Conservation (phyloP, 768 basidiomycete genomes). For the Postia placenta region DNA sequence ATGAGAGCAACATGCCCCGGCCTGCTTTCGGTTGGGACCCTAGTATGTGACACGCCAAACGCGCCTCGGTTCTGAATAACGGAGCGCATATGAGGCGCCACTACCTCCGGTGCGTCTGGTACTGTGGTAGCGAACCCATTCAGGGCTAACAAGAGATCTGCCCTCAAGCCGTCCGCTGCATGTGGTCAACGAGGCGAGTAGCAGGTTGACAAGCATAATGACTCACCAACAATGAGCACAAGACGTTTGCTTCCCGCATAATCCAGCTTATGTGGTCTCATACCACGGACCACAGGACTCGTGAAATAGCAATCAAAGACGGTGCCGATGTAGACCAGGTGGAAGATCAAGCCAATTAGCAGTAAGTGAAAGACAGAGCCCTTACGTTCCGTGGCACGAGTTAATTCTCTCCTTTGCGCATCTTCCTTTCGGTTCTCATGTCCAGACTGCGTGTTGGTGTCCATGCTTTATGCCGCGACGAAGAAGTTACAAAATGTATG, state of each 20-base stretch:
- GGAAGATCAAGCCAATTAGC: slow-evolving; percentile 65
- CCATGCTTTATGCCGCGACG: too few species aligned
- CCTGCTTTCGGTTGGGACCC: slow-evolving; percentile 82
- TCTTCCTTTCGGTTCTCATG: too few species aligned
- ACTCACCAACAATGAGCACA: slow-evolving; percentile 72
- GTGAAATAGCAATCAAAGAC: slow-evolving; percentile 88
- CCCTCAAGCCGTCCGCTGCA: slow-evolving; percentile 76
- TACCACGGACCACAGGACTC: slow-evolving; percentile 75
- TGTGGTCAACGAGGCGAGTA: not conserved
- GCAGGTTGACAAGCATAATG: not conserved
- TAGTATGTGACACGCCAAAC: slow-evolving; percentile 81
- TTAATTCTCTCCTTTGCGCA: too few species aligned
- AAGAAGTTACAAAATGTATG: too few species aligned
- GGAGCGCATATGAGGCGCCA: slow-evolving; percentile 70
- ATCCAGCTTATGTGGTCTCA: slow-evolving; percentile 47
- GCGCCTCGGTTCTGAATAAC: slow-evolving; percentile 64
- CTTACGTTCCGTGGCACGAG: too few species aligned
- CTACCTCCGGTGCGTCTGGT: slow-evolving; percentile 44
- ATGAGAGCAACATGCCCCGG: slow-evolving; percentile 89
- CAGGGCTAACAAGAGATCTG: slow-evolving; percentile 67
- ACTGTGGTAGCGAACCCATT: slow-evolving; percentile 51
- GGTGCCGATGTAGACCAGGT: slow-evolving; percentile 64
- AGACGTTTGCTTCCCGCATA: slow-evolving; percentile 59
- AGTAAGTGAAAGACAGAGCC: slow-evolving; percentile 35
- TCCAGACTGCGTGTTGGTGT: too few species aligned